Evolutionary conservation across 1,284 basidiomycete species (phyloP).

Genomic region (Phellopilus nigrolimitatus): DNA sequence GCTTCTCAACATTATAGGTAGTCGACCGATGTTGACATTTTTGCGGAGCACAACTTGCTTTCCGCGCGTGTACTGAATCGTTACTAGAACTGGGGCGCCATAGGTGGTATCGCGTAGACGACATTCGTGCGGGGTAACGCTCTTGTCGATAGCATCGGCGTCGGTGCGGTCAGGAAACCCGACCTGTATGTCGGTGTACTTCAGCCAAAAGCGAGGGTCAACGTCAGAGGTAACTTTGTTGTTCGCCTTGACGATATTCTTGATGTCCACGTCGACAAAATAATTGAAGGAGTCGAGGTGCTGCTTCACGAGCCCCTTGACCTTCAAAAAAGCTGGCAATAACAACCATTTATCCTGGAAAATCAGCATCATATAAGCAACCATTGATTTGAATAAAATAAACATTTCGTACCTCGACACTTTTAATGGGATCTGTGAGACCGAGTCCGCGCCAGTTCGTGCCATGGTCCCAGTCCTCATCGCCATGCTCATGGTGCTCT

Average conservation of each 20-base stretch:
- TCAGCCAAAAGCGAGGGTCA: slow-evolving; percentile 95
- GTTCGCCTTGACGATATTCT: slow-evolving; percentile 94
- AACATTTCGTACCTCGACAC: slow-evolving; percentile 55
- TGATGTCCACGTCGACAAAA: slow-evolving; percentile 96
- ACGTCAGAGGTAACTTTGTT: slow-evolving; percentile 93
- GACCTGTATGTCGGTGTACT: slow-evolving; percentile 94
- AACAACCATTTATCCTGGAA: slow-evolving; percentile 94
- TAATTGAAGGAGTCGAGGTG: slow-evolving; percentile 99
- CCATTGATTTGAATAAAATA: not conserved
- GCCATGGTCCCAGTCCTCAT: slow-evolving; percentile 57
- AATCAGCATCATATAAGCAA: slow-evolving; percentile 10
- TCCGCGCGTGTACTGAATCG: slow-evolving; percentile 93
- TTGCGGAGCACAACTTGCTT: slow-evolving; percentile 81
- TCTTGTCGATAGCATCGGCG: slow-evolving; percentile 72
- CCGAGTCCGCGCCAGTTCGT: slow-evolving; percentile 68
- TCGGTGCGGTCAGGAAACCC: slow-evolving; percentile 90
- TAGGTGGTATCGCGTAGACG: slow-evolving; percentile 96
- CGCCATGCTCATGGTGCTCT: slow-evolving; percentile 26
- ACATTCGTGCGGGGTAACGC: slow-evolving; percentile 96
- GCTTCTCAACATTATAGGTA: slow-evolving; percentile 97
- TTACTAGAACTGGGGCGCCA: slow-evolving; percentile 90
- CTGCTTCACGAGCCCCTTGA: slow-evolving; percentile 98
- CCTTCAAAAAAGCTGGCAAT: slow-evolving; percentile 90
- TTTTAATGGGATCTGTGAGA: slow-evolving; percentile 74
- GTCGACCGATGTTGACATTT: slow-evolving; percentile 85